phyloP scores from a whole-genome alignment of 176 grass and related monocot species.

The Oryza glaberrima region DNA sequence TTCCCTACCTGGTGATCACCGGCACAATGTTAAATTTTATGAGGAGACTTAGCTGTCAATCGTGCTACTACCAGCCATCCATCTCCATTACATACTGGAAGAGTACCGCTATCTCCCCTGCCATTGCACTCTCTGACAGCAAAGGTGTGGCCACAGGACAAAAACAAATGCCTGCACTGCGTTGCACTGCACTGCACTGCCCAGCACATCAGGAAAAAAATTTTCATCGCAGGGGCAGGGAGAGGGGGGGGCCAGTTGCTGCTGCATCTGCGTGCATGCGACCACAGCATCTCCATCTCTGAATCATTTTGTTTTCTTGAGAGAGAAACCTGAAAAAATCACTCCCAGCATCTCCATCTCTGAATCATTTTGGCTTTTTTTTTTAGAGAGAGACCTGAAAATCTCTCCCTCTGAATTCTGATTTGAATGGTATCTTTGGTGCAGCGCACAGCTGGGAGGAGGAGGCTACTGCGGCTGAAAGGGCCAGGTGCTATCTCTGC shows the following conservation, averaged over 20 bases:
- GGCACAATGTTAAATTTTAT: constrained; percentile 42
- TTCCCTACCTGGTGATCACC: constrained; percentile 39
- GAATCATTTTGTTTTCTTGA: background rate
- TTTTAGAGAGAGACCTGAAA: background rate
- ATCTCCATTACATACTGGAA: background rate
- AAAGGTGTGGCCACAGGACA: constrained; percentile 32
- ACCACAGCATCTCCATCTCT: background rate
- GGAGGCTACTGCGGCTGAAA: background rate
- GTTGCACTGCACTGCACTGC: background rate
- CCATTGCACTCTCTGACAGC: background rate
- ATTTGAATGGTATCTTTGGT: constrained; percentile 20
- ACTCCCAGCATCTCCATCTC: no score
- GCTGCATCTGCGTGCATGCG: background rate
- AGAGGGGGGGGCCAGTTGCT: background rate
- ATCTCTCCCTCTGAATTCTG: background rate
- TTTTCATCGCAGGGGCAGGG: constrained; percentile 7
- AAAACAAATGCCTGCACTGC: constrained; percentile 24
- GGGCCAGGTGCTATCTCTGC: constrained; percentile 32
- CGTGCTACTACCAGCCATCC: background rate
- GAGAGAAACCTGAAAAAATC: background rate
- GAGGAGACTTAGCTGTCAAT: constrained; percentile 52
- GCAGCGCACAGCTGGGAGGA: background rate
- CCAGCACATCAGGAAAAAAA: constrained; percentile 13
- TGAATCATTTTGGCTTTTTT: no score
- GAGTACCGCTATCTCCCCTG: background rate